These are phyloP conservation scores for Groenewaldozyma salmanticensis DNA, from an alignment of 805 yeast species.

Conservation along the genomic window DNA sequence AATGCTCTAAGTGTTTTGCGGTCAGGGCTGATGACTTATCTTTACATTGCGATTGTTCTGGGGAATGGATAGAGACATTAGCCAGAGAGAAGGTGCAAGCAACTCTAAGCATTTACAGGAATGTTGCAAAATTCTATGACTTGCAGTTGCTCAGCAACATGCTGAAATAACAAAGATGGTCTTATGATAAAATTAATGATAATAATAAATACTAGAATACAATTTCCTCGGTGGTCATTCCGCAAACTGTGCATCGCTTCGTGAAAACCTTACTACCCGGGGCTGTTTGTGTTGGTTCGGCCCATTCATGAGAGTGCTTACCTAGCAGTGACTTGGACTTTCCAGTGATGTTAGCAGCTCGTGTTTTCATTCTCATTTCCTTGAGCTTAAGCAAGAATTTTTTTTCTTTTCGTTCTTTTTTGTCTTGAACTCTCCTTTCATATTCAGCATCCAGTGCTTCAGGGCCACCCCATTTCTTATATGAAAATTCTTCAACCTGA, in stretches of 20 bases:
- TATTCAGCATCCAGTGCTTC: constrained; percentile 90
- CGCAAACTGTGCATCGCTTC: constrained; percentile 70
- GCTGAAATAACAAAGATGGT: constrained; percentile 3
- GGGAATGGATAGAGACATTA: constrained; percentile 61
- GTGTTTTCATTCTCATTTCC: constrained; percentile 83
- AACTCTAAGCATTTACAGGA: constrained; percentile 40
- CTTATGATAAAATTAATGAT: not conserved
- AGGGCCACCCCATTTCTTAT: constrained; percentile 88
- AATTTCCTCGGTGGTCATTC: constrained; percentile 76
- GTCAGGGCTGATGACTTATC: constrained; percentile 62
- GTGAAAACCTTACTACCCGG: constrained; percentile 34
- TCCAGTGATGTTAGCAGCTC: constrained; percentile 77
- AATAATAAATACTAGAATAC: constrained; percentile 24
- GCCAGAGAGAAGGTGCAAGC: constrained; percentile 35
- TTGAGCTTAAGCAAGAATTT: constrained; percentile 66
- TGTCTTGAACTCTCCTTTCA: constrained; percentile 67
- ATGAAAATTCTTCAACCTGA: constrained; percentile 90
- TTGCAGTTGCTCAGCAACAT: constrained; percentile 43
- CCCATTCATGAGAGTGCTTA: constrained; percentile 38
- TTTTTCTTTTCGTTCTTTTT: constrained; percentile 64
- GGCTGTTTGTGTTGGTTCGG: constrained; percentile 19
- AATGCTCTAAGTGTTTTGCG: constrained; percentile 66
- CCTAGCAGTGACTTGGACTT: constrained; percentile 44
- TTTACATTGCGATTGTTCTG: constrained; percentile 78
- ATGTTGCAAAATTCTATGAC: constrained; percentile 52